A percentile compares a stretch with the other conserved stretches of the same genome.
Conservation (phyloP, 257 asterid species). For the Solanum rostratum region DNA sequence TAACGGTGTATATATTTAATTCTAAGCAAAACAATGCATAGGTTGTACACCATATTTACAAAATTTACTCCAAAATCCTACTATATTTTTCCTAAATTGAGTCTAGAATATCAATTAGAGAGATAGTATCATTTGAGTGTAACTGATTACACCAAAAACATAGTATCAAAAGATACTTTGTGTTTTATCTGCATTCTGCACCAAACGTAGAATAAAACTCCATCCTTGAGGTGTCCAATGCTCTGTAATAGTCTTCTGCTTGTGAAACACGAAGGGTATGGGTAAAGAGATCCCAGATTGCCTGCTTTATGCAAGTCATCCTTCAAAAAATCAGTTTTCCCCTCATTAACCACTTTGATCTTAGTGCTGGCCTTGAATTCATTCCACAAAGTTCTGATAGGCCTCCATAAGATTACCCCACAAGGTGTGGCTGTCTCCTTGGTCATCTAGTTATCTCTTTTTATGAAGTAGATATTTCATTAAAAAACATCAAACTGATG, state of each 20-base stretch:
- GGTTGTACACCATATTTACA: background rate
- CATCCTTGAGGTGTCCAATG: background rate
- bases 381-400: no score
- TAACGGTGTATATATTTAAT: background rate
- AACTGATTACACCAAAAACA: background rate
- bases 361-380: no score
- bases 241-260: background rate
- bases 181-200: background rate
- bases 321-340: no score
- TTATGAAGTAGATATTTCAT: no score
- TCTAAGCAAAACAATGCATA: background rate
- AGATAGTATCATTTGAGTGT: background rate
- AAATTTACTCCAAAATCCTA: background rate
- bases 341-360: no score
- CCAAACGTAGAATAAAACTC: background rate
- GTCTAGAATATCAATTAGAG: background rate
- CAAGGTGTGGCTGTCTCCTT: no score
- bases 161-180: background rate
- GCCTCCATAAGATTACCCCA: no score
- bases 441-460: no score
- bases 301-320: no score
- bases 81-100: background rate
- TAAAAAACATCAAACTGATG: no score
- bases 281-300: no score
- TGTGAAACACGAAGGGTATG: background rate